phyloP scores from a whole-genome alignment of 495 filamentous ascomycete species.

The Aspergillus biplanus region DNA sequence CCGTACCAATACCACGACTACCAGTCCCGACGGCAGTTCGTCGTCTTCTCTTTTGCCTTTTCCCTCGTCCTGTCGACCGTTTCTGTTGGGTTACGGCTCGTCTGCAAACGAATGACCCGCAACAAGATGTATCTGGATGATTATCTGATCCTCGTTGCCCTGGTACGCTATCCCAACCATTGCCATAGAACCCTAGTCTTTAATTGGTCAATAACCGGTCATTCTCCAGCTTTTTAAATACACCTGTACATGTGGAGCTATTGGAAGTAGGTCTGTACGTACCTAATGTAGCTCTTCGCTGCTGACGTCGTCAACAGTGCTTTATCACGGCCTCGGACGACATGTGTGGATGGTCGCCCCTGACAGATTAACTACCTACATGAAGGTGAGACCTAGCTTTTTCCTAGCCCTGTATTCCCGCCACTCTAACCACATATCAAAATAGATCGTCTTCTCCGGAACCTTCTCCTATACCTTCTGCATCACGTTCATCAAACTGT shows the following conservation, averaged over 20 bases:
- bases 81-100: not conserved
- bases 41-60: not conserved
- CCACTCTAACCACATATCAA: not conserved
- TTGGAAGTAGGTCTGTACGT: not conserved
- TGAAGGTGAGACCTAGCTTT: not conserved
- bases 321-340: not conserved
- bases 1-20: too few relatives aligned
- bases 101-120: not conserved
- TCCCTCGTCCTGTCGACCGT: not conserved
- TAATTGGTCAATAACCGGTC: not conserved
- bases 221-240: not conserved
- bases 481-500: slow-evolving; percentile 43
- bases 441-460: slow-evolving; percentile 14
- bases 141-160: not conserved
- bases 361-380: not conserved
- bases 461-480: slow-evolving; percentile 35
- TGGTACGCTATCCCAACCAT: not conserved
- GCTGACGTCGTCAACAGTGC: not conserved
- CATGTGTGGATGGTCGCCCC: not conserved
- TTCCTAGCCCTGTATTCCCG: too few relatives aligned
- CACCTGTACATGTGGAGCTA: not conserved
- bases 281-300: not conserved
- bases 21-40: not conserved
- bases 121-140: not conserved
- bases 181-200: not conserved